phyloP scores from a whole-genome alignment of 1,139 yeast species.

The Scheffersomyces titani region DNA sequence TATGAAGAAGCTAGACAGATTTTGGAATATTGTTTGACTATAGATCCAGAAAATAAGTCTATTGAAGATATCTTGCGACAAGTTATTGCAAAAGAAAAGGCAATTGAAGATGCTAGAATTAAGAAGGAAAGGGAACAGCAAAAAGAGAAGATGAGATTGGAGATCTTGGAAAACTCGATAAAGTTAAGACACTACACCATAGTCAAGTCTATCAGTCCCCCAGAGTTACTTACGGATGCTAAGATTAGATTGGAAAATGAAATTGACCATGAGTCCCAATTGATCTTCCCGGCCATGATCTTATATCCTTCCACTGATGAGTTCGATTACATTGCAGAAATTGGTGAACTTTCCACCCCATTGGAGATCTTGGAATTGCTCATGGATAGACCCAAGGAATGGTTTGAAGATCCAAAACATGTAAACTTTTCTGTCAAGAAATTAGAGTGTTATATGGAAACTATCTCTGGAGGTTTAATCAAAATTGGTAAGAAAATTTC shows the following conservation, averaged over 20 bases:
- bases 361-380: slow-evolving; percentile 56
- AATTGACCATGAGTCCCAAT: slow-evolving; percentile 72
- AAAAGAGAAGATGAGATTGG: slow-evolving; percentile 29
- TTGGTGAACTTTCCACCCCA: slow-evolving; percentile 70
- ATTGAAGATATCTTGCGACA: slow-evolving; percentile 44
- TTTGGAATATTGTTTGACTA: slow-evolving; percentile 59
- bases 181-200: slow-evolving; percentile 54
- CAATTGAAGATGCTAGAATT: slow-evolving; percentile 30
- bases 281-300: slow-evolving; percentile 77
- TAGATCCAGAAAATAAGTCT: slow-evolving; percentile 61
- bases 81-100: slow-evolving; percentile 41
- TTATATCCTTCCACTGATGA: slow-evolving; percentile 84
- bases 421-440: slow-evolving; percentile 57
- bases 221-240: slow-evolving; percentile 49
- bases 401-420: slow-evolving; percentile 70
- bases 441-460: slow-evolving; percentile 79
- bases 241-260: slow-evolving; percentile 65
- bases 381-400: slow-evolving; percentile 66
- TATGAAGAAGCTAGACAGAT: slow-evolving; percentile 74
- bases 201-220: slow-evolving; percentile 52
- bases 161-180: slow-evolving; percentile 54
- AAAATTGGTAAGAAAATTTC: slow-evolving; percentile 81
- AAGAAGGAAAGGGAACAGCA: slow-evolving; percentile 35
- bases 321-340: slow-evolving; percentile 76
- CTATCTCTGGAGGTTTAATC: slow-evolving; percentile 79